A percentile compares a stretch with the other conserved stretches of the same genome.
These are phyloP conservation scores for Colletotrichum sojae DNA, from an alignment of 2,329 filamentous ascomycete species.

Conservation along the genomic window DNA sequence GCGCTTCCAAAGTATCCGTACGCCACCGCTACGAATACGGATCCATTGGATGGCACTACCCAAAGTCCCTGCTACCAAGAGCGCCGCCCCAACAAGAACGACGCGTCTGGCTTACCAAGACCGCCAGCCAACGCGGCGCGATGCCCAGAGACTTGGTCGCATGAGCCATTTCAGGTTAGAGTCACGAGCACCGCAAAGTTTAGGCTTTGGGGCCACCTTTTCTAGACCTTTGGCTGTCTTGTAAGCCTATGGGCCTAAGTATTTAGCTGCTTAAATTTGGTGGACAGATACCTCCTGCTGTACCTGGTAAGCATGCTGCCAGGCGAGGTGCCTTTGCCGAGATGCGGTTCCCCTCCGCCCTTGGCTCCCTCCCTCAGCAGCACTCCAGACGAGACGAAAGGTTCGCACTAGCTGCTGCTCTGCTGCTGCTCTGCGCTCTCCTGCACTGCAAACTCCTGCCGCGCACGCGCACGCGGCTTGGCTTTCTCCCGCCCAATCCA, in stretches of 20 bases:
- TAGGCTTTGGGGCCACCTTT: conserved; percentile 18
- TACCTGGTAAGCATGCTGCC: no score
- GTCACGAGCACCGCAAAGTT: conserved; percentile 39
- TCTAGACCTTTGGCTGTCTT: not conserved
- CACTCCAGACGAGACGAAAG: not conserved
- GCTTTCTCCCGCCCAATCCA: conserved; percentile 33
- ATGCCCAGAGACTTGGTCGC: conserved; percentile 37
- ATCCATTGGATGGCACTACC: not conserved
- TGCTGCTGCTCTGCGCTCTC: not conserved
- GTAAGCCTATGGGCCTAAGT: no score
- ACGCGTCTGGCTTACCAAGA: not conserved
- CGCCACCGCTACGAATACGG: conserved; percentile 7
- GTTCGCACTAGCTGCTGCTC: not conserved
- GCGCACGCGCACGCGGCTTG: conserved; percentile 31
- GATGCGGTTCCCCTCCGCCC: not conserved
- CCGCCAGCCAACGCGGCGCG: conserved; percentile 18
- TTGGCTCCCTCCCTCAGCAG: conserved; percentile 22
- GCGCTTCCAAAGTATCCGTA: not conserved
- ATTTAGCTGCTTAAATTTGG: no score
- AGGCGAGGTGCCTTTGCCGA: not conserved
- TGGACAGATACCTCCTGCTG: no score
- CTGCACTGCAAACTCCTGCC: conserved; percentile 10
- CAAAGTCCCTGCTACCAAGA: not conserved
- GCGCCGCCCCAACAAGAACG: not conserved
- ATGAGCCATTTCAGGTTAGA: conserved; percentile 37